Evolutionary conservation across 2,329 filamentous ascomycete genomes (phyloP).

Genomic region (Fusarium aywerte): DNA sequence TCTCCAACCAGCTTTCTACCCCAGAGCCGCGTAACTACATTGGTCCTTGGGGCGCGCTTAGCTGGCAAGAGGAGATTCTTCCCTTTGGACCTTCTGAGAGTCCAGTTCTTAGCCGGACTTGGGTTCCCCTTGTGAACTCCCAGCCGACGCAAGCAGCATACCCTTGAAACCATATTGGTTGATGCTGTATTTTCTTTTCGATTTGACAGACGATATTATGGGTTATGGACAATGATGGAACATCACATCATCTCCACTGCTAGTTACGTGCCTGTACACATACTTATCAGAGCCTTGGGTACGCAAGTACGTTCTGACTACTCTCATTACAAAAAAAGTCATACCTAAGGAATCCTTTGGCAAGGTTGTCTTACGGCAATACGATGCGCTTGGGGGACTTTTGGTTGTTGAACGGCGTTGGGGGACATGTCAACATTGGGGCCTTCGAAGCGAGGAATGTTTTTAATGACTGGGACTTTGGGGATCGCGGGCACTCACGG

Average conservation of each 20-base stretch:
- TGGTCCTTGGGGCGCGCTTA: conserved; percentile 59
- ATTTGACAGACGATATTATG: conserved; percentile 30
- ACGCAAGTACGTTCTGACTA: conserved; percentile 1
- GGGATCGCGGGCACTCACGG: conserved; percentile 6
- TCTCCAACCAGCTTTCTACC: conserved; percentile 53
- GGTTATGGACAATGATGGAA: conserved; percentile 25
- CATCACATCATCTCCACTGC: conserved; percentile 17
- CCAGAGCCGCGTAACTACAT: conserved; percentile 53
- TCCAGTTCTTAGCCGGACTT: conserved; percentile 57
- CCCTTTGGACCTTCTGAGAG: conserved; percentile 54
- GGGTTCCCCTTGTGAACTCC: conserved; percentile 53
- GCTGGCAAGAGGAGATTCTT: conserved; percentile 60
- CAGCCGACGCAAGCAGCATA: conserved; percentile 46
- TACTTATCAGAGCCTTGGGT: conserved; percentile 8
- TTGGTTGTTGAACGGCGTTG: conserved; percentile 41
- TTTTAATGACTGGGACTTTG: conserved; percentile 32
- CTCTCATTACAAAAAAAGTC: not conserved
- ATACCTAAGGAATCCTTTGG: not conserved
- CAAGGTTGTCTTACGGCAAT: not conserved
- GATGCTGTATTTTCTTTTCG: conserved; percentile 29
- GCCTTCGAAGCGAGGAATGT: conserved; percentile 35
- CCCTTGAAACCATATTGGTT: conserved; percentile 42
- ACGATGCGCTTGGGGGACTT: conserved; percentile 28
- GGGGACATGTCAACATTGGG: conserved; percentile 30
- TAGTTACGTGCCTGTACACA: conserved; percentile 4